These are phyloP conservation scores for Dioscorea cayenensis DNA, from an alignment of 116 monocot species.

Conservation along the genomic window DNA sequence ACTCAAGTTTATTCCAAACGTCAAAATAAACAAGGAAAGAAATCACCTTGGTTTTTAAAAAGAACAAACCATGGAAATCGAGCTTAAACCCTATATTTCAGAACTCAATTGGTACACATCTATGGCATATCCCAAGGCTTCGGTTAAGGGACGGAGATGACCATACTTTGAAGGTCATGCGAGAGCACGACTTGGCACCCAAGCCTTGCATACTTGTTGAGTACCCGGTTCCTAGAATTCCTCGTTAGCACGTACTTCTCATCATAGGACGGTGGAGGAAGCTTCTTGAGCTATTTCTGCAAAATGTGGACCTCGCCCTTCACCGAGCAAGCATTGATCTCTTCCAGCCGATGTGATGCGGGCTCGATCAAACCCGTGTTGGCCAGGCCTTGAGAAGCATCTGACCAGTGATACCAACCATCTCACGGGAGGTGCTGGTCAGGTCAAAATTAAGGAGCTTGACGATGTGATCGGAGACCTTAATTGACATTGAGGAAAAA, in stretches of 20 bases:
- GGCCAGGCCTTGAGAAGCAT: constrained; percentile 64
- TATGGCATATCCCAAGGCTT: constrained; percentile 89
- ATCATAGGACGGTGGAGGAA: constrained; percentile 67
- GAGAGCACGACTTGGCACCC: constrained; percentile 87
- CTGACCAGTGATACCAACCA: constrained; percentile 76
- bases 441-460: constrained; percentile 67
- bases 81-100: background rate
- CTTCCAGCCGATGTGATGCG: constrained; percentile 83
- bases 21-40: too few relatives aligned
- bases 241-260: constrained; percentile 76
- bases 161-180: constrained; percentile 75
- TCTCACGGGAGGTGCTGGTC: constrained; percentile 51
- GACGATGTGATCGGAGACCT: constrained; percentile 91
- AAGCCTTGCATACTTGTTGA: constrained; percentile 78
- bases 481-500: constrained; percentile 33
- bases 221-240: constrained; percentile 58
- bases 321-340: constrained; percentile 89
- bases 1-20: too few relatives aligned
- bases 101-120: too few relatives aligned
- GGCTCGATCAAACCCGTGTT: constrained; percentile 78
- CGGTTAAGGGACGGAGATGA: constrained; percentile 78
- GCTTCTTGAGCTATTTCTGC: constrained; percentile 83
- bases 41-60: too few relatives aligned
- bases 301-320: constrained; percentile 95
- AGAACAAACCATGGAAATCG: background rate